A percentile compares a stretch with the other conserved stretches of the same genome.
These are phyloP conservation scores for Cymbopogon flexuosus DNA, from an alignment of 202 grass and related monocot genomes.

Conservation along the genomic window DNA sequence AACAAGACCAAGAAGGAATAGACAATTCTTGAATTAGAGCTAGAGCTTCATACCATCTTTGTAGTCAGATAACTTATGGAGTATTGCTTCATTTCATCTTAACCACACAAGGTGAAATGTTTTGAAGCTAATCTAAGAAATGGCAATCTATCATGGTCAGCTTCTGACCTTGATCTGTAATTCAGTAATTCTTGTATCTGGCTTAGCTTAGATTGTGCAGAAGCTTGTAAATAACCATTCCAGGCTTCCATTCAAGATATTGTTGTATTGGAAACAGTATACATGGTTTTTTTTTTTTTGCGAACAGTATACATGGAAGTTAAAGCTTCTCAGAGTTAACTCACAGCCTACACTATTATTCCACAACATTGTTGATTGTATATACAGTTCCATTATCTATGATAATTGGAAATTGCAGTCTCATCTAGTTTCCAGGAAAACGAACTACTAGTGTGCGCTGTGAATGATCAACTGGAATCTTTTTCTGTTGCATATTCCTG, in stretches of 20 bases:
- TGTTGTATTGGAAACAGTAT: not conserved
- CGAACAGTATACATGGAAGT: no score
- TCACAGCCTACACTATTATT: not conserved
- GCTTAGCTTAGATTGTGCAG: not conserved
- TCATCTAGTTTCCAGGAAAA: not conserved
- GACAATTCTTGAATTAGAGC: conserved; percentile 5
- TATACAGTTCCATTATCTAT: not conserved
- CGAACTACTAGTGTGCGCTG: not conserved
- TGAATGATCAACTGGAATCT: not conserved
- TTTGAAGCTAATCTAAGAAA: conserved; percentile 5
- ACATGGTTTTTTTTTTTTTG: no score
- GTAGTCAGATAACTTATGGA: not conserved
- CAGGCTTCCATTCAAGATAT: not conserved
- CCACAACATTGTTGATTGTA: not conserved
- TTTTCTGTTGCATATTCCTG: not conserved
- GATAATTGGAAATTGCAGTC: not conserved
- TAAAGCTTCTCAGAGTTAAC: not conserved
- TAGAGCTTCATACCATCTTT: conserved; percentile 20
- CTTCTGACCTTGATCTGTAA: not conserved
- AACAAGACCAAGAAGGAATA: conserved; percentile 65
- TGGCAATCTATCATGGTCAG: not conserved
- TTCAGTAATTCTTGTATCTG: not conserved
- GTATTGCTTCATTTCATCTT: conserved; percentile 13
- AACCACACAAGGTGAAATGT: not conserved
- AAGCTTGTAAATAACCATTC: conserved; percentile 36